Evolutionary conservation across 805 yeast species (phyloP).

Genomic region (Candida tallmaniae): DNA sequence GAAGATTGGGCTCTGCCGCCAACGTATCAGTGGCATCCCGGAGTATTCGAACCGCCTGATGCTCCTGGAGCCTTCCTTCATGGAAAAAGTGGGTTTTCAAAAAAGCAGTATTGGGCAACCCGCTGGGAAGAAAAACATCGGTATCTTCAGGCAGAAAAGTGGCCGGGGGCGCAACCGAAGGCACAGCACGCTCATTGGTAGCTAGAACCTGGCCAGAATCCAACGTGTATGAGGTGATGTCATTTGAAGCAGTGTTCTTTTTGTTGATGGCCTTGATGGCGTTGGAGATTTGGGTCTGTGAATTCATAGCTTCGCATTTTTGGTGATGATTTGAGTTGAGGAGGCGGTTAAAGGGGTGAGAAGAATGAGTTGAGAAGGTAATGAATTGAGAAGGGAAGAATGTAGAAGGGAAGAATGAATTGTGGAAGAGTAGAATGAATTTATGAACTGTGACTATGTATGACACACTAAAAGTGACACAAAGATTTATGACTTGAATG

Average conservation of each 20-base stretch:
- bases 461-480: no score
- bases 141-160: slow-evolving; percentile 58
- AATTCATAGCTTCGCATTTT: slow-evolving; percentile 1
- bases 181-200: slow-evolving; percentile 56
- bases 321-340: not conserved
- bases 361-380: not conserved
- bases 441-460: no score
- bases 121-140: slow-evolving; percentile 58
- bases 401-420: no score
- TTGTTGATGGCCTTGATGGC: slow-evolving; percentile 58
- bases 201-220: slow-evolving; percentile 55
- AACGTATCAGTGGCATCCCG: slow-evolving; percentile 60
- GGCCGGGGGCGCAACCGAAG: slow-evolving; percentile 63
- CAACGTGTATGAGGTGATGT: slow-evolving; percentile 43
- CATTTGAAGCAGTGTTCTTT: slow-evolving; percentile 26
- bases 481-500: no score
- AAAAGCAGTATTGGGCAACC: slow-evolving; percentile 69
- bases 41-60: slow-evolving; percentile 67
- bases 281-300: slow-evolving; percentile 48
- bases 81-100: slow-evolving; percentile 66
- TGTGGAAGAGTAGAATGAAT: no score
- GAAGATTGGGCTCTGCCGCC: slow-evolving; percentile 68
- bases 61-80: slow-evolving; percentile 75
- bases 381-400: no score
- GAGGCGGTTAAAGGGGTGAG: not conserved